Evolutionary conservation across 2,329 filamentous ascomycete species (phyloP).

Genomic region (Fusarium sp.): DNA sequence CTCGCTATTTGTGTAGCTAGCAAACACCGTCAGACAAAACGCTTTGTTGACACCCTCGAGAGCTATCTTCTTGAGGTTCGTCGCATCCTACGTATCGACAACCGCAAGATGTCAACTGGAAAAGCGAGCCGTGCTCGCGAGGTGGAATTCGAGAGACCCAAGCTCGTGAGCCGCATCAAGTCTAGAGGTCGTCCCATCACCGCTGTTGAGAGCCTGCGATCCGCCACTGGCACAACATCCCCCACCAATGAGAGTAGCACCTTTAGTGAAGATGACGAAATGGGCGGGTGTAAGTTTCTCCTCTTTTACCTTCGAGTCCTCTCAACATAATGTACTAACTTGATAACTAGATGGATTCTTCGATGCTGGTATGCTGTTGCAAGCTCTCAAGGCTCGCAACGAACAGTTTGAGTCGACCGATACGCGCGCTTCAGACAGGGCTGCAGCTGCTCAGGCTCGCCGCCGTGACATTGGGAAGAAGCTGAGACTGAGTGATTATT

Average conservation of each 20-base stretch:
- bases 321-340: constrained; percentile 39
- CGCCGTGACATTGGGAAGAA: constrained; percentile 79
- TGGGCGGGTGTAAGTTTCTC: constrained; percentile 85
- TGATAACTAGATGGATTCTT: constrained; percentile 87
- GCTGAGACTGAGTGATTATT: constrained; percentile 75
- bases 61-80: constrained; percentile 91
- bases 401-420: constrained; percentile 62
- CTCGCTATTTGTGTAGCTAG: constrained; percentile 92
- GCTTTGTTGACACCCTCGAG: constrained; percentile 90
- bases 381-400: constrained; percentile 80
- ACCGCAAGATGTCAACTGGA: constrained; percentile 53
- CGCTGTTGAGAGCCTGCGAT: constrained; percentile 57
- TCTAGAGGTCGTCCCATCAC: constrained; percentile 78
- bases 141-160: constrained; percentile 54
- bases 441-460: constrained; percentile 65
- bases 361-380: constrained; percentile 92
- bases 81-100: constrained; percentile 78
- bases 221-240: constrained; percentile 61
- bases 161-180: constrained; percentile 65
- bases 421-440: constrained; percentile 65
- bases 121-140: constrained; percentile 64
- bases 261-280: constrained; percentile 84
- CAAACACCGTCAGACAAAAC: constrained; percentile 91
- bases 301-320: not conserved
- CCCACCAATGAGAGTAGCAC: constrained; percentile 75